Percentiles rank a stretch among this genome's conserved stretches.
phyloP scores from a whole-genome alignment of 257 asterid species.

The Nemophila menziesii region DNA sequence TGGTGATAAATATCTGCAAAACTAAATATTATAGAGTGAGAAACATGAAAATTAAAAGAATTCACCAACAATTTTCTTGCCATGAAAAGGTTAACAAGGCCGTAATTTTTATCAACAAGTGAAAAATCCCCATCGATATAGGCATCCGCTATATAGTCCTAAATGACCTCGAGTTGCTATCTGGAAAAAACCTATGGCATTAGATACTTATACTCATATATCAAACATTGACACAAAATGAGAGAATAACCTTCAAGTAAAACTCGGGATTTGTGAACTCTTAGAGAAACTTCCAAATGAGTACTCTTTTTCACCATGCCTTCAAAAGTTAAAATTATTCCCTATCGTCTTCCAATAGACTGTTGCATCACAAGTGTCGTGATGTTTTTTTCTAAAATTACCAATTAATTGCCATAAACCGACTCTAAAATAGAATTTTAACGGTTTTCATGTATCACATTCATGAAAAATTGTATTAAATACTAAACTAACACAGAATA shows the following conservation, averaged over 20 bases:
- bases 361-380: slow-evolving; percentile 15
- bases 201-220: not conserved
- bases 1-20: slow-evolving; percentile 58
- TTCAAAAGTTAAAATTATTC: slow-evolving; percentile 61
- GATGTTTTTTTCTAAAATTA: no score
- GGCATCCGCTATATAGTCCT: slow-evolving; percentile 90
- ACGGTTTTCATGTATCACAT: no score
- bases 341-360: slow-evolving; percentile 71
- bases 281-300: slow-evolving; percentile 39
- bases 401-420: no score
- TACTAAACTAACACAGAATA: no score
- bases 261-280: slow-evolving; percentile 69
- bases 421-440: no score
- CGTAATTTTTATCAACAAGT: slow-evolving; percentile 50
- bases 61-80: slow-evolving; percentile 23
- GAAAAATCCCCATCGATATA: slow-evolving; percentile 76
- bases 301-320: slow-evolving; percentile 31
- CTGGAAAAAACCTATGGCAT: slow-evolving; percentile 14
- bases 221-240: no score
- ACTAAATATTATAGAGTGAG: slow-evolving; percentile 10
- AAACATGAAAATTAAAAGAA: not conserved
- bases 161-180: slow-evolving; percentile 68
- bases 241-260: slow-evolving; percentile 63
- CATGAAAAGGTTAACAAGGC: slow-evolving; percentile 66
- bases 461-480: no score